These are phyloP conservation scores for Ascoidea tarda DNA, from an alignment of 805 yeast species.

Conservation along the genomic window DNA sequence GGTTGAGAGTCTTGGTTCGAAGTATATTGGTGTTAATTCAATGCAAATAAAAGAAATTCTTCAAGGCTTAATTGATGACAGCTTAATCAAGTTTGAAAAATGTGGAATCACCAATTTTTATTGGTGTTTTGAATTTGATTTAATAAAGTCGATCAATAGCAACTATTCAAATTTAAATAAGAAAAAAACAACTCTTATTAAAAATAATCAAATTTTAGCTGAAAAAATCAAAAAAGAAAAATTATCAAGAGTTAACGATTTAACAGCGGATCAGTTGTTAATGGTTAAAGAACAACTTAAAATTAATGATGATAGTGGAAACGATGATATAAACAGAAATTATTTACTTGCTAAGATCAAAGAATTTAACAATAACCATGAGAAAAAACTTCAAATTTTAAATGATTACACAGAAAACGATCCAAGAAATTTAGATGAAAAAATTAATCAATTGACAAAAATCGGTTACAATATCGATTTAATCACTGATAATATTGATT, in stretches of 20 bases:
- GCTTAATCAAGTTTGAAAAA: conserved; percentile 32
- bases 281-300: conserved; percentile 1
- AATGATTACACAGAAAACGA: conserved; percentile 14
- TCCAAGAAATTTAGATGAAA: conserved; percentile 1
- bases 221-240: conserved; percentile 3
- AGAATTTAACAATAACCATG: neutral
- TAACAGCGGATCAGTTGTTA: neutral
- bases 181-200: conserved; percentile 6
- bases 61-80: conserved; percentile 33
- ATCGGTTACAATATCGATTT: conserved; percentile 7
- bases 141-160: conserved; percentile 5
- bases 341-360: neutral
- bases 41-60: conserved; percentile 41
- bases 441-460: conserved; percentile 8
- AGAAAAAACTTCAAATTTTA: conserved; percentile 10
- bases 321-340: conserved; percentile 3
- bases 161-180: conserved; percentile 11
- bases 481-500: conserved; percentile 27
- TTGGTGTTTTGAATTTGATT: conserved; percentile 30
- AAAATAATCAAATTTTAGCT: conserved; percentile 7
- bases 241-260: conserved; percentile 2
- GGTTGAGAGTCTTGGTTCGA: conserved; percentile 30
- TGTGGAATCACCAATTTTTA: conserved; percentile 40
- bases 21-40: conserved; percentile 31
- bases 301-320: neutral